These are phyloP conservation scores for Eruca vesicaria DNA, from an alignment of 441 rosid genomes.

Conservation along the genomic window DNA sequence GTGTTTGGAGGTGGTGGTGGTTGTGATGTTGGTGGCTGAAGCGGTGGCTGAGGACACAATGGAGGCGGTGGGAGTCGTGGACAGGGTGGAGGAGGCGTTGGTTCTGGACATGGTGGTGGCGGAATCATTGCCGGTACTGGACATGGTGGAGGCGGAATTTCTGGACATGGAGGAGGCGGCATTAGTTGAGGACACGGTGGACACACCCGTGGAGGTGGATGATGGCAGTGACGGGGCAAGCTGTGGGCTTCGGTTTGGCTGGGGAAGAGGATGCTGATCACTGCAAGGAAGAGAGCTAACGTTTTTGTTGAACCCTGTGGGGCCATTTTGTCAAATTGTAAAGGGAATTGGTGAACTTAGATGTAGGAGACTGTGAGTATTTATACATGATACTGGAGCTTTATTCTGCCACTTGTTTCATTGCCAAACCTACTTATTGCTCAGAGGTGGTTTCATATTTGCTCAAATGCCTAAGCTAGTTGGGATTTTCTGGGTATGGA, in stretches of 20 bases:
- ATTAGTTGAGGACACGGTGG: slow-evolving; percentile 5
- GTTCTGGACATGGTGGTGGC: neutral
- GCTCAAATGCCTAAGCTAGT: neutral
- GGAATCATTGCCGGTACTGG: neutral
- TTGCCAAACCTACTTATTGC: slow-evolving; percentile 18
- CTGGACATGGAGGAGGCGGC: neutral
- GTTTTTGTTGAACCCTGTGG: neutral
- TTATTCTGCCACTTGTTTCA: slow-evolving; percentile 1
- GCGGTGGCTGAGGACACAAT: neutral
- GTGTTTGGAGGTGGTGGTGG: neutral
- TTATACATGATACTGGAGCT: slow-evolving; percentile 1
- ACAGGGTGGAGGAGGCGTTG: neutral
- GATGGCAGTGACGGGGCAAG: neutral
- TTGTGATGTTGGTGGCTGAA: neutral
- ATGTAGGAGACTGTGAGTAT: neutral
- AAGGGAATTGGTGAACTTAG: neutral
- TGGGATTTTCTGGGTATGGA: neutral
- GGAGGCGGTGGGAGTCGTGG: neutral
- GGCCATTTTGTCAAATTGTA: slow-evolving; percentile 6
- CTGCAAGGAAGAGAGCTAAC: neutral
- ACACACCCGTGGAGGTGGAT: neutral
- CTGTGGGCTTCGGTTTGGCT: neutral
- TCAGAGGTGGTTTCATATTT: neutral
- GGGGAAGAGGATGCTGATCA: neutral
- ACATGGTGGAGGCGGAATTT: neutral